These are phyloP conservation scores for Candida insectalens DNA, from an alignment of 805 yeast genomes.

Conservation along the genomic window DNA sequence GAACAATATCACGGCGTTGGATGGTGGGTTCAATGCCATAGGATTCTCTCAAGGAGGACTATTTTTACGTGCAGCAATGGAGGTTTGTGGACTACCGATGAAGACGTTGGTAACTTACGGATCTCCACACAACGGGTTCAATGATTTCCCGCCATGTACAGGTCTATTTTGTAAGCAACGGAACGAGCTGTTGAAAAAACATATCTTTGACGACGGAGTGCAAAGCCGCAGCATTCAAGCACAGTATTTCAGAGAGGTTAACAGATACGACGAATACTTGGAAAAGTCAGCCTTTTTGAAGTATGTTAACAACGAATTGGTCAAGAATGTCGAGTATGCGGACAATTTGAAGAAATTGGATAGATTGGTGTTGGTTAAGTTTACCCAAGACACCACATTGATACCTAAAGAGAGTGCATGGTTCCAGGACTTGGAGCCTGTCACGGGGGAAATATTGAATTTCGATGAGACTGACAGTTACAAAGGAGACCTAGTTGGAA, in stretches of 20 bases:
- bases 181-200: conserved; percentile 45
- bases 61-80: conserved; percentile 58
- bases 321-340: conserved; percentile 26
- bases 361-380: conserved; percentile 49
- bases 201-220: conserved; percentile 47
- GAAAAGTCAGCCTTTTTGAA: conserved; percentile 51
- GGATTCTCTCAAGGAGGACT: conserved; percentile 84
- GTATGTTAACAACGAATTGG: conserved; percentile 53
- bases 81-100: conserved; percentile 43
- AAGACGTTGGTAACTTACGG: conserved; percentile 63
- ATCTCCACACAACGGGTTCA: conserved; percentile 70
- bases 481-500: conserved; percentile 50
- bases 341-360: conserved; percentile 35
- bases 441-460: conserved; percentile 31
- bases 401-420: conserved; percentile 67
- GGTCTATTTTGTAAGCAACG: conserved; percentile 47
- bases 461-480: conserved; percentile 42
- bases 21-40: conserved; percentile 55
- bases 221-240: conserved; percentile 60
- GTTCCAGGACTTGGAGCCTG: conserved; percentile 45
- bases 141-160: conserved; percentile 56
- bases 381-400: conserved; percentile 54
- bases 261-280: conserved; percentile 42
- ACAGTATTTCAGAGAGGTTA: conserved; percentile 59
- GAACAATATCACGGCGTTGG: conserved; percentile 32